Evolutionary conservation across 345 rosid genomes (phyloP), one percentile per base, ranked within the genome.

Genomic region (Geranium brycei): DNA sequence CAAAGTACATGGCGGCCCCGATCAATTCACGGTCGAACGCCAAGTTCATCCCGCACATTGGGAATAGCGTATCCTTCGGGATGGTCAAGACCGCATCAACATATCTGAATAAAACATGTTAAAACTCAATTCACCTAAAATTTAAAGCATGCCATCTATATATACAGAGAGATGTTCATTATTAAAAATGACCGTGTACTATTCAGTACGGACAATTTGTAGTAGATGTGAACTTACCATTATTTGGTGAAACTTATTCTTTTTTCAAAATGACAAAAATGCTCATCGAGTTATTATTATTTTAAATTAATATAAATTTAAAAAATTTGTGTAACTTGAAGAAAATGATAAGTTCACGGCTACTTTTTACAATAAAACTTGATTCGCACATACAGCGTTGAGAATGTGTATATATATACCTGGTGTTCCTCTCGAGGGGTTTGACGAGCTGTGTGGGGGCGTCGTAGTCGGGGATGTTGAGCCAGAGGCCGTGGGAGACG

Each of bases 391-490:
- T 1, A 23, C 2, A 23, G 28, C 2, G 28, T 23, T 2, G 1
- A 23, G 28, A 23, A 28, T 5, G 53, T 13, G 3, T 47, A 47
- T 47, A 47, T 41, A 32, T 3, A 14, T 61, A 84, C 98, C 98
- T 92, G 0, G 85, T 75, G 85, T 92, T 92, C 78, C 88, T 80
- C 76, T 92, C 97, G 30, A 77, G 80, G 53, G 98, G 98, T 87
- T 92, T 92, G 47, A 92, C 98, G 31, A 92, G 98, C 71, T 92
- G 98, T 13, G 98, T 92, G 0, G 98, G 98, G 10, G 98, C 98
- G 68, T 92, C 98, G 63, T 92, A 92, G 71, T 92, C 98, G 3
- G 98, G 97, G 71, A 92, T 92, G 85, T 92, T 92, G 64, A 92
- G 91, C 98, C 98, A 92, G 57, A 92, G 96, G 62, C 96, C 98